phyloP scores from a whole-genome alignment of 2,329 filamentous ascomycete genomes.

The Pezicula radicicola region DNA sequence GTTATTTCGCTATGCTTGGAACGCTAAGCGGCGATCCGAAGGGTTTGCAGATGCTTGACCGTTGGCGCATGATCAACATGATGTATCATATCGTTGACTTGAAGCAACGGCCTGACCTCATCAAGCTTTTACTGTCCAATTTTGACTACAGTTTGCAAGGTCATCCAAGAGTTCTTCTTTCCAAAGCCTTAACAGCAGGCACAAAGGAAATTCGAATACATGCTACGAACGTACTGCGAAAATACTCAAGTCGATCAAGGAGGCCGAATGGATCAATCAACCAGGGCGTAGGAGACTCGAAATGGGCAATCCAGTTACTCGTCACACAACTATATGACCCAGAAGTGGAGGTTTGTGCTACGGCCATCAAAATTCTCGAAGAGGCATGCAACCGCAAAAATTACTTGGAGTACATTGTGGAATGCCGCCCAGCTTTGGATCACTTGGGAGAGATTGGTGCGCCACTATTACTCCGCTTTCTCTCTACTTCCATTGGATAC shows the following conservation, averaged over 20 bases:
- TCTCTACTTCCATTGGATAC: conserved; percentile 95
- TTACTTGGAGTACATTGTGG: conserved; percentile 92
- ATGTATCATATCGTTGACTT: conserved; percentile 97
- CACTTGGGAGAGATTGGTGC: conserved; percentile 96
- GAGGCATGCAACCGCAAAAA: conserved; percentile 93
- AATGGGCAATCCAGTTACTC: conserved; percentile 95
- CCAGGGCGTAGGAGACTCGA: conserved; percentile 62
- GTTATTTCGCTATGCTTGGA: conserved; percentile 92
- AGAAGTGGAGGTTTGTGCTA: conserved; percentile 93
- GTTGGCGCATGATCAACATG: conserved; percentile 99
- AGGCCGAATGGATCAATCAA: conserved; percentile 32
- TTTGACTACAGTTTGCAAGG: conserved; percentile 90
- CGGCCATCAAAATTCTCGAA: conserved; percentile 94
- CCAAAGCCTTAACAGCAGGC: conserved; percentile 88
- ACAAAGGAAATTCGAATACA: conserved; percentile 91
- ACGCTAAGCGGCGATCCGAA: conserved; percentile 78
- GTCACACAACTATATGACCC: conserved; percentile 98
- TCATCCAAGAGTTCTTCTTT: conserved; percentile 87
- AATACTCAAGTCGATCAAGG: conserved; percentile 67
- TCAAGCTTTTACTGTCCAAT: conserved; percentile 82
- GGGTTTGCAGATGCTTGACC: conserved; percentile 85
- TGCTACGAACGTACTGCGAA: conserved; percentile 80
- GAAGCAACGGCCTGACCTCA: conserved; percentile 85
- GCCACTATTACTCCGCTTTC: conserved; percentile 83
- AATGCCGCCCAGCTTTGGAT: conserved; percentile 90